Percentiles rank a stretch among this genome's conserved stretches.
These are phyloP conservation scores for Pisolithus orientalis DNA, from an alignment of 768 basidiomycete genomes.

Conservation along the genomic window DNA sequence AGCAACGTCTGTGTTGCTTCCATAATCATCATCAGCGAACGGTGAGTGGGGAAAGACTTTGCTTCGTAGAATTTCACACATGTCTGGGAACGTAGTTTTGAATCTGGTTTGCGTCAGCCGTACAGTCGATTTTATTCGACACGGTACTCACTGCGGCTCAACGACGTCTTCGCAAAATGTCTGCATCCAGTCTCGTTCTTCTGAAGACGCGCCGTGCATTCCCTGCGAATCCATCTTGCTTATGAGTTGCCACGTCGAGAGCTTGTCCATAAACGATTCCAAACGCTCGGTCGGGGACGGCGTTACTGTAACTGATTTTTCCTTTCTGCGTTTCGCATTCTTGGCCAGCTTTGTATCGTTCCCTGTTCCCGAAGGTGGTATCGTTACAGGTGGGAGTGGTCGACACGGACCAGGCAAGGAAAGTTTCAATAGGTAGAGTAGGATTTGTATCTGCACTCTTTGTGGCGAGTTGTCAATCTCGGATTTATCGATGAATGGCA, in stretches of 20 bases:
- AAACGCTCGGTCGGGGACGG: conserved; percentile 43
- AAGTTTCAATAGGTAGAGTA: conserved; percentile 61
- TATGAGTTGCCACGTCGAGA: conserved; percentile 71
- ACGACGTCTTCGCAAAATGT: conserved; percentile 61
- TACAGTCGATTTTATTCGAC: background rate
- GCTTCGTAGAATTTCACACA: conserved; percentile 51
- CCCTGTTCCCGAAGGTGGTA: conserved; percentile 12
- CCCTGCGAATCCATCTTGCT: conserved; percentile 30
- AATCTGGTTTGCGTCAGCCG: conserved; percentile 38
- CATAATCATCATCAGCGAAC: conserved; percentile 49
- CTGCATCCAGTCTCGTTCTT: conserved; percentile 69
- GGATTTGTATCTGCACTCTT: conserved; percentile 72
- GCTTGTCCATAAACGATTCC: conserved; percentile 72
- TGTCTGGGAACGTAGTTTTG: conserved; percentile 41
- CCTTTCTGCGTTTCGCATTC: conserved; percentile 25
- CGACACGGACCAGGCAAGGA: conserved; percentile 46
- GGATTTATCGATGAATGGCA: background rate
- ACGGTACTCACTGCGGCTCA: conserved; percentile 48
- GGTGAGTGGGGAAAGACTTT: conserved; percentile 66
- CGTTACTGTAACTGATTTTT: conserved; percentile 15
- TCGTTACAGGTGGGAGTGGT: conserved; percentile 24
- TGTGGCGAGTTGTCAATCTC: background rate
- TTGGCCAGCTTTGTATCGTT: conserved; percentile 22
- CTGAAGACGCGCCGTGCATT: conserved; percentile 8
- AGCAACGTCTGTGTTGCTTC: conserved; percentile 8